phyloP scores from a whole-genome alignment of 768 basidiomycete species.

The Tubosaeta brunneosetosa region DNA sequence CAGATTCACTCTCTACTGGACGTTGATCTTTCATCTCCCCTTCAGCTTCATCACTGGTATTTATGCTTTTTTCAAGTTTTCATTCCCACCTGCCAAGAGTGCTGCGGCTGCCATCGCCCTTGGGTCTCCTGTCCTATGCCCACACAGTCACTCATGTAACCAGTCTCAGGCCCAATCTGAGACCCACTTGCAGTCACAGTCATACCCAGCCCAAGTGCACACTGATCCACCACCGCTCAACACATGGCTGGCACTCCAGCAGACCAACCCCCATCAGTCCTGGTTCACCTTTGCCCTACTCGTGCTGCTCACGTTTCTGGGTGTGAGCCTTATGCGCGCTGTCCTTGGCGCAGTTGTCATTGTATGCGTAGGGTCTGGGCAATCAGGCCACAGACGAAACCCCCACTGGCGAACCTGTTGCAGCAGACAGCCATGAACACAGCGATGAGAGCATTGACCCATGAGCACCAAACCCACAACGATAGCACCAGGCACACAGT shows the following conservation, averaged over 20 bases:
- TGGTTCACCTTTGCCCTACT: constrained; percentile 37
- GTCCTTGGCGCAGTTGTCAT: constrained; percentile 37
- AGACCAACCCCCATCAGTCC: constrained; percentile 34
- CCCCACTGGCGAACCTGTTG: too few species aligned
- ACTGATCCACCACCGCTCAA: neutral
- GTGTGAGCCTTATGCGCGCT: constrained; percentile 33
- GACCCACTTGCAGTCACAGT: neutral
- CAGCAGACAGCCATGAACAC: too few species aligned
- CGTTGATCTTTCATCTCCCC: constrained; percentile 42
- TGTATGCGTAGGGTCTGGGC: constrained; percentile 25
- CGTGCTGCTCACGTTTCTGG: constrained; percentile 35
- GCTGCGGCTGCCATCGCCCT: constrained; percentile 2
- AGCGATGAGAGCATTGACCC: too few species aligned
- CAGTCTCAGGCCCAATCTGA: neutral
- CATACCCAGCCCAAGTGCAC: neutral
- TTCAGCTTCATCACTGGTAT: constrained; percentile 36
- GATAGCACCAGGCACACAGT: too few species aligned
- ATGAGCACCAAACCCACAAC: too few species aligned
- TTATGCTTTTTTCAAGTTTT: constrained; percentile 41
- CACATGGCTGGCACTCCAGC: constrained; percentile 13
- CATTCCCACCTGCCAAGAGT: constrained; percentile 32
- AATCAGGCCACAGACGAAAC: too few species aligned
- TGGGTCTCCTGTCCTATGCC: neutral
- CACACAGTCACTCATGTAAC: neutral
- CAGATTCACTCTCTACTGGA: constrained; percentile 46